Evolutionary conservation across 2,329 filamentous ascomycete species (phyloP), one percentile per base, ranked within the genome.

Genomic region (Clonostachys solani): DNA sequence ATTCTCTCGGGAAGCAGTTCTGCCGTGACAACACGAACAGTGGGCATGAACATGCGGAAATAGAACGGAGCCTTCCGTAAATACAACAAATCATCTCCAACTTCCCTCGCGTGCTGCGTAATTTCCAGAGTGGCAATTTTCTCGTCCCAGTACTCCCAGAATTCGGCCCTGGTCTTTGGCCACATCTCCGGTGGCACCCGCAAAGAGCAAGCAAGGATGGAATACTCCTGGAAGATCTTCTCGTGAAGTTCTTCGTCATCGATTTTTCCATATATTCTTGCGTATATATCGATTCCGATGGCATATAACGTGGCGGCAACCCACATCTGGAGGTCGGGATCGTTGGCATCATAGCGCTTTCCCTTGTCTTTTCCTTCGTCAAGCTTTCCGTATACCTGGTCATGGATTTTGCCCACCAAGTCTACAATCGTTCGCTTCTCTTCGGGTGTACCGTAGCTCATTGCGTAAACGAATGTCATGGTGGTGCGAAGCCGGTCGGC

Each of bases 381-480:
- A 16, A 52, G 36, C 12, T 53, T 47, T 2, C 62, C 63, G n/a
- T 57, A 56, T 19, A 66, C 60, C 2, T 49, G 23, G 5, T 54
- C 45, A 43, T 67, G 62, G 3, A 61, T 62, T n/a, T 54, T 54
- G 42, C 64, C 59, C 5, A 66, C 60, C 53, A 66, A 57, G 37
- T 62, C 53, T 43, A 61, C 55, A 23, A 67, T 56, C 6, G 52
- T 49, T 34, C 52, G 50, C 45, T 61, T 65, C 47, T 68, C 64
- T 1, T 54, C 46, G 2, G 56, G 52, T 0, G 60, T 61, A 10
- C 62, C 65, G 46, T 58, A 66, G 3, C 55, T 51, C 56, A 68
- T 65, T 49, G 60, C 63, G 47, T 66, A 67, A 33, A 68, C 55
- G 48, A 61, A 68, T 13, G 62, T 65, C 63, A 66, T 65, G 10